Evolutionary conservation across 2,329 filamentous ascomycete species (phyloP).

Genomic region (Elsinoe batatas): DNA sequence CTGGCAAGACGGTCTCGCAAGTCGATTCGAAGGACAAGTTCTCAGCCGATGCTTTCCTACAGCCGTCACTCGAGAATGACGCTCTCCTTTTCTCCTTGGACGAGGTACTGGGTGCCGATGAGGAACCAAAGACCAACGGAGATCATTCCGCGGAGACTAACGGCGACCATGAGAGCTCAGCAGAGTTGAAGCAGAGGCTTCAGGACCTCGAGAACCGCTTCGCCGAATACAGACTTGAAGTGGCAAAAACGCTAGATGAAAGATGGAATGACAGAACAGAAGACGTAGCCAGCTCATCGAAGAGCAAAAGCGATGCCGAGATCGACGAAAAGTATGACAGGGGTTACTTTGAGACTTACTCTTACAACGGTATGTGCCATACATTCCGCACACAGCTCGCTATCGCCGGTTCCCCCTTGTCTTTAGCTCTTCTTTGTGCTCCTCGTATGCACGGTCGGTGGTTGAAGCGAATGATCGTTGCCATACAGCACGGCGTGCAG

Average conservation of each 20-base stretch:
- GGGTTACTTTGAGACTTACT: slow-evolving; percentile 22
- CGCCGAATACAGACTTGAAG: slow-evolving; percentile 19
- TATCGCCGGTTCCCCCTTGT: not conserved
- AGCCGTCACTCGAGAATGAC: slow-evolving; percentile 80
- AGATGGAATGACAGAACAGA: slow-evolving; percentile 19
- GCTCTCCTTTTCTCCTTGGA: slow-evolving; percentile 80
- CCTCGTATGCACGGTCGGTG: not conserved
- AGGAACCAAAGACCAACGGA: not conserved
- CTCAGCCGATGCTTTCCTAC: slow-evolving; percentile 69
- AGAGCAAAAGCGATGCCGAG: slow-evolving; percentile 15
- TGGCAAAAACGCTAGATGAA: slow-evolving; percentile 21
- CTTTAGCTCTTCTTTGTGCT: not conserved
- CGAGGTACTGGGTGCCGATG: slow-evolving; percentile 37
- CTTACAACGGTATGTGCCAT: slow-evolving; percentile 17
- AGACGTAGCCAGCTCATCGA: not conserved
- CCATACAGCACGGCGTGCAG: too few relatives aligned
- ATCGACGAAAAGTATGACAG: slow-evolving; percentile 18
- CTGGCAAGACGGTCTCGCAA: slow-evolving; percentile 37
- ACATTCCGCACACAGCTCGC: not conserved
- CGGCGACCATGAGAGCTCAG: slow-evolving; percentile 14
- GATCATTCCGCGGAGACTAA: slow-evolving; percentile 2
- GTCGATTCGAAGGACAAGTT: slow-evolving; percentile 54
- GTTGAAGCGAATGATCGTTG: not conserved
- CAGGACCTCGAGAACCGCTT: slow-evolving; percentile 18
- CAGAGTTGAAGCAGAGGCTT: slow-evolving; percentile 18